Evolutionary conservation across 257 asterid genomes (phyloP), one percentile per base, ranked within the genome.

Genomic region (Solanum appendiculatum): DNA sequence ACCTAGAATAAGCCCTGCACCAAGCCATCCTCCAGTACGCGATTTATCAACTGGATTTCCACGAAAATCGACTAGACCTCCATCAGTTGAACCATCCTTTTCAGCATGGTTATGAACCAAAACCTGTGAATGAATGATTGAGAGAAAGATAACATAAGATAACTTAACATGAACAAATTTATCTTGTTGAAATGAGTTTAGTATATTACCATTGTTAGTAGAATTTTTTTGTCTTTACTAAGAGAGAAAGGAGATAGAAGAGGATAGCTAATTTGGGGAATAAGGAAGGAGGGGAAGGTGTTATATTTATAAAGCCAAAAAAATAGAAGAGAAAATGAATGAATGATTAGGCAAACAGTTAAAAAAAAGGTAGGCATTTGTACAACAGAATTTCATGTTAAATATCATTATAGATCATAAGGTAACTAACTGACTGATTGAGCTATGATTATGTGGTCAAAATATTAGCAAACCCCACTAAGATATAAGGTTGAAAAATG

Each of bases 1-100:
- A 93, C 98, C 98, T 91, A 96, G 80, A 87, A 96, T 95, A 58
- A 95, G 97, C 56, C 99, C 99, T 0, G 99, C 98, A 0, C 94
- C 98, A 0, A 96, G 93, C 98, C 99, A 96, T 82, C 99, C 98
- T 1, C 99, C 99, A 63, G 96, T 95, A 89, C 85, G 91, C 9
- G 98, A 92, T 68, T 89, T 94, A 46, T 96, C 99, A 31, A 93
- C 94, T n/a, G 96, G 98, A 15, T 94, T 94, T 39, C 99, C 98
- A 1, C 90, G 93, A 87, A 87, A 94, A 91, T 96, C 98, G 39
- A 95, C 96, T 83, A 90, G 58, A 60, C 12, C 33, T 46, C 90
- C 97, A 10, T 84, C 92, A 64, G 86, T 84, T 51, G 82, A 90
- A 18, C 85, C 96, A 84, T 91, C 91, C 86, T 86, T 86, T 23